phyloP scores from a whole-genome alignment of 495 filamentous ascomycete genomes.

The Aspergillus baeticus region DNA sequence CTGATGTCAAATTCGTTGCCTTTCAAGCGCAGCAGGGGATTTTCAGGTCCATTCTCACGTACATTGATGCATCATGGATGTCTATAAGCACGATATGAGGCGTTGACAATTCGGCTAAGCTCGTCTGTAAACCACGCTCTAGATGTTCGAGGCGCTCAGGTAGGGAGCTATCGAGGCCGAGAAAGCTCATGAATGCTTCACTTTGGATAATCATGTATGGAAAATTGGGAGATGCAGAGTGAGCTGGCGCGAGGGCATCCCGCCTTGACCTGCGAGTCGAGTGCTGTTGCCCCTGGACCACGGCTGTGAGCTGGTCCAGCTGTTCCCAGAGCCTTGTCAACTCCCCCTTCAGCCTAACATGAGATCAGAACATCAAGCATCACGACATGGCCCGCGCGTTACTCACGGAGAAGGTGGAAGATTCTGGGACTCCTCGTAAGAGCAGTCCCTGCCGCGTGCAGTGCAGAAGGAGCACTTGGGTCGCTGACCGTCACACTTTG shows the following conservation, averaged over 20 bases:
- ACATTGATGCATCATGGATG: neutral
- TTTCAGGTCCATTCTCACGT: neutral
- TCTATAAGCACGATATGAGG: neutral
- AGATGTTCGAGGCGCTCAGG: neutral
- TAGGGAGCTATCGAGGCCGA: neutral
- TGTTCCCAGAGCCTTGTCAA: neutral
- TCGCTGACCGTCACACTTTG: constrained; percentile 5
- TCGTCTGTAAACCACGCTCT: neutral
- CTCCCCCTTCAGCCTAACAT: neutral
- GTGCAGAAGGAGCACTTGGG: constrained; percentile 6
- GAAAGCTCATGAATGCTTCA: neutral
- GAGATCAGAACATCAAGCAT: neutral
- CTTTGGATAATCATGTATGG: neutral
- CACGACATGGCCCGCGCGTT: no score
- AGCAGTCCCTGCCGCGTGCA: neutral
- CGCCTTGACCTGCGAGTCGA: no score
- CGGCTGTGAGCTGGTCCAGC: neutral
- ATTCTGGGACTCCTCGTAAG: constrained; percentile 1
- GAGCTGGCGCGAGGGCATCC: no score
- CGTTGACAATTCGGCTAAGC: neutral
- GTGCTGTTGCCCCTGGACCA: neutral
- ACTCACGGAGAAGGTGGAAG: neutral
- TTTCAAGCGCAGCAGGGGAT: no score
- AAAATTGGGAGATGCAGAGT: neutral
- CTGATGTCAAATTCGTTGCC: neutral